Percentiles rank a stretch among this genome's conserved stretches.
Conservation (phyloP, 2,329 filamentous ascomycete genomes). For the Phyllosticta paracitricarpa region DNA sequence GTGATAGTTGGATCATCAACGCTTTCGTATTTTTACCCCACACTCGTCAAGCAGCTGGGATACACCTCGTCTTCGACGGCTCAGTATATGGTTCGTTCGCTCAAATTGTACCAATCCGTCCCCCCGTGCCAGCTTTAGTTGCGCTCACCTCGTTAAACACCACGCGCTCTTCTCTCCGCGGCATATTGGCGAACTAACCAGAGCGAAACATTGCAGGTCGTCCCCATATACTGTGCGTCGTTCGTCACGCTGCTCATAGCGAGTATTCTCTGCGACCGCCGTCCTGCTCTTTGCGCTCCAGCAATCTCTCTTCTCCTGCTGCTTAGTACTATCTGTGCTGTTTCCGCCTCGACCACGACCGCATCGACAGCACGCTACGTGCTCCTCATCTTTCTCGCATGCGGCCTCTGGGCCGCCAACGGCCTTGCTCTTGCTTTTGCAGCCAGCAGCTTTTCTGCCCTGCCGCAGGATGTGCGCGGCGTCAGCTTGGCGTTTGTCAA, state of each 20-base stretch:
- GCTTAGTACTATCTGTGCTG: slow-evolving; percentile 25
- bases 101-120: background rate
- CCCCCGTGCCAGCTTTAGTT: background rate
- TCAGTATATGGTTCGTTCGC: slow-evolving; percentile 37
- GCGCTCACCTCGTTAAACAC: background rate
- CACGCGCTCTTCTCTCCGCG: background rate
- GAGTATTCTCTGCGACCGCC: slow-evolving; percentile 39
- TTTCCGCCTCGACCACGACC: slow-evolving; percentile 22
- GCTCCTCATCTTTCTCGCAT: slow-evolving; percentile 46
- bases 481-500: slow-evolving; percentile 46
- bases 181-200: background rate
- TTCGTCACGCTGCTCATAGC: slow-evolving; percentile 41
- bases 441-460: slow-evolving; percentile 41
- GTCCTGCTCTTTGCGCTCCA: slow-evolving; percentile 36
- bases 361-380: slow-evolving; percentile 46
- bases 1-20: slow-evolving; percentile 40
- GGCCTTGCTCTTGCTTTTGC: slow-evolving; percentile 43
- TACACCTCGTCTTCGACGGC: slow-evolving; percentile 34
- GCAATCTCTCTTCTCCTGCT: slow-evolving; percentile 42
- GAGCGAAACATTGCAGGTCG: slow-evolving; percentile 9
- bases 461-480: slow-evolving; percentile 41
- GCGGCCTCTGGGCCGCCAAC: slow-evolving; percentile 45
- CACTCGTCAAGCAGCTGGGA: slow-evolving; percentile 42
- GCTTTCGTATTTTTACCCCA: slow-evolving; percentile 46
- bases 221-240: slow-evolving; percentile 45